phyloP scores from a whole-genome alignment of 2,329 filamentous ascomycete species.

The Penicillium fuscoglaucum region DNA sequence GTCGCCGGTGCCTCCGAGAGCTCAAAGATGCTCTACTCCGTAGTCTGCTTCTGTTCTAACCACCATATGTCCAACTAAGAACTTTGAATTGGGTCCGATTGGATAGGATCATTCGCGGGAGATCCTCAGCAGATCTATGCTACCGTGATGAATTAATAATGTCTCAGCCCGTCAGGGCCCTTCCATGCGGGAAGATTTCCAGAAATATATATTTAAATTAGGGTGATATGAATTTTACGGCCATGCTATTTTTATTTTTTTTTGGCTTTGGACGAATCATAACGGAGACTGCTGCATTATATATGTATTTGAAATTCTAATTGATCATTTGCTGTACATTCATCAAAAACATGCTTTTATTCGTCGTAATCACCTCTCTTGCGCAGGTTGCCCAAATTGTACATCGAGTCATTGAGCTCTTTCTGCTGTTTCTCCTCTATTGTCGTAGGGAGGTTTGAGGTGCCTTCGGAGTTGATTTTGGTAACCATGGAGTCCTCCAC shows the following conservation, averaged over 20 bases:
- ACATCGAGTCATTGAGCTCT: constrained; percentile 39
- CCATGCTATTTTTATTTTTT: too few species aligned
- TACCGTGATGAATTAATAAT: background rate
- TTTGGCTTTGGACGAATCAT: background rate
- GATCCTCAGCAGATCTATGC: background rate
- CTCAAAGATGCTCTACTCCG: background rate
- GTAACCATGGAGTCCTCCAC: constrained; percentile 21
- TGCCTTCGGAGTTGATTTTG: constrained; percentile 35
- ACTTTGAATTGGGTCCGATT: background rate
- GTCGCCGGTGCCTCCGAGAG: too few species aligned
- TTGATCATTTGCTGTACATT: constrained; percentile 16
- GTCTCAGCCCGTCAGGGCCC: background rate
- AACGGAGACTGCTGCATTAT: background rate
- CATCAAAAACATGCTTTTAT: constrained; percentile 18
- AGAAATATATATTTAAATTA: background rate
- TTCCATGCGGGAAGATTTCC: background rate
- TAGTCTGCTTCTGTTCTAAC: background rate
- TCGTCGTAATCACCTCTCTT: constrained; percentile 31
- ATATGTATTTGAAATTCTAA: background rate
- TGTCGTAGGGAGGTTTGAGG: constrained; percentile 26
- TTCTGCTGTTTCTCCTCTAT: constrained; percentile 34
- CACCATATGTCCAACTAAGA: background rate
- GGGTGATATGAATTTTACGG: background rate
- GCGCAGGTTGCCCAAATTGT: constrained; percentile 43
- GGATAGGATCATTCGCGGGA: background rate